Percentiles rank a stretch among this genome's conserved stretches.
Conservation (phyloP, 306 rosid genomes). For the Elaeagnus macrophylla region DNA sequence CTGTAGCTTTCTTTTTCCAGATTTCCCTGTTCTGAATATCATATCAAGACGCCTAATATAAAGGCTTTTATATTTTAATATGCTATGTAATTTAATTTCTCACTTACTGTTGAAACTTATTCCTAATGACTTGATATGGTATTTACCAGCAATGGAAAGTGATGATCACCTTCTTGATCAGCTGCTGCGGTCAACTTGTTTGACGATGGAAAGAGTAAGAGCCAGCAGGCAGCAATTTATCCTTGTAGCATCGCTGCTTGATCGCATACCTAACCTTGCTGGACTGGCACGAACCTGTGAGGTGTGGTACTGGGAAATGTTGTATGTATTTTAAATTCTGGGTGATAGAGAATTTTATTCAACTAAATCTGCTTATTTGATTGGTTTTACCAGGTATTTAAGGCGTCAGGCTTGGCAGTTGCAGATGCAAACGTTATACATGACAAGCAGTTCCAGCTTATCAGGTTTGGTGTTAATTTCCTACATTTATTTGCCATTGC, state of each 20-base stretch:
- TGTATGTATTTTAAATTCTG: neutral
- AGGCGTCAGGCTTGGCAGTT: conserved; percentile 65
- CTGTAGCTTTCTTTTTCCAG: too few species aligned
- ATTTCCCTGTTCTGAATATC: too few species aligned
- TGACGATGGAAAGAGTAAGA: conserved; percentile 40
- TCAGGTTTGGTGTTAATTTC: conserved; percentile 47
- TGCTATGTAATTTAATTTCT: neutral
- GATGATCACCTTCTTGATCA: conserved; percentile 83
- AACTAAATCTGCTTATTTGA: neutral
- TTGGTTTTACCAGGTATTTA: conserved; percentile 57
- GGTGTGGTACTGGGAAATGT: conserved; percentile 29
- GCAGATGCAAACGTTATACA: conserved; percentile 52
- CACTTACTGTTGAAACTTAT: neutral
- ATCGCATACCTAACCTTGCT: conserved; percentile 95
- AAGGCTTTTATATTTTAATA: too few species aligned
- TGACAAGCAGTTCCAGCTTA: conserved; percentile 91
- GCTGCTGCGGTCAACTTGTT: conserved; percentile 57
- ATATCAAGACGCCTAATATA: too few species aligned
- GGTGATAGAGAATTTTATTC: neutral
- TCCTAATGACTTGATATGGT: conserved; percentile 6
- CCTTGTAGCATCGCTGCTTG: conserved; percentile 82
- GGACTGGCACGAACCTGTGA: conserved; percentile 95
- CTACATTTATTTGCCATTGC: conserved; percentile 10
- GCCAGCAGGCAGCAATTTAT: conserved; percentile 55
- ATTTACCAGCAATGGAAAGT: conserved; percentile 57